These are phyloP conservation scores for Xylariomycetidae sp. DNA, from an alignment of 2,329 filamentous ascomycete genomes.

Conservation along the genomic window DNA sequence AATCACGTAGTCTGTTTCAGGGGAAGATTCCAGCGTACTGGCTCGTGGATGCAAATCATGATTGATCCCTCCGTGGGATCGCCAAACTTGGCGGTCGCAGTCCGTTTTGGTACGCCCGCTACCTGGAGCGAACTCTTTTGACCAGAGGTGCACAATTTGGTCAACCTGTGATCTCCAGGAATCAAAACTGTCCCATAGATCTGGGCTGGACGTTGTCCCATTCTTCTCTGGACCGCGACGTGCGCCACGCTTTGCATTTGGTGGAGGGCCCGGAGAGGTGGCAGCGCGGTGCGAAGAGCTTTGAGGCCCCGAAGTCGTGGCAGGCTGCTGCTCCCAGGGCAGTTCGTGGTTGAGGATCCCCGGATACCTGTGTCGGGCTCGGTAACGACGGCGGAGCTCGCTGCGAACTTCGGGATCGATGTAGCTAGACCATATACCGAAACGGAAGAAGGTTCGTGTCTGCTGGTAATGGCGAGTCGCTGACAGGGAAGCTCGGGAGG, in stretches of 20 bases:
- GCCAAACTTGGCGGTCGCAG: too few relatives aligned
- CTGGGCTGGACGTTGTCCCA: not conserved
- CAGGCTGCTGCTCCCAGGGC: slow-evolving; percentile 38
- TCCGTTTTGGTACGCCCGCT: slow-evolving; percentile 1
- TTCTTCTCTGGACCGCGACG: slow-evolving; percentile 31
- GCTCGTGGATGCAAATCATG: too few relatives aligned
- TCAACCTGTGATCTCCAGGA: slow-evolving; percentile 14
- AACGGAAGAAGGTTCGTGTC: slow-evolving; percentile 41
- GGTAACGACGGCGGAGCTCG: slow-evolving; percentile 39
- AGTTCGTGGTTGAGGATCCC: slow-evolving; percentile 38
- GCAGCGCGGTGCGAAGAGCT: too few relatives aligned
- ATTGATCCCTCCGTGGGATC: too few relatives aligned
- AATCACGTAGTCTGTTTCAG: slow-evolving; percentile 35
- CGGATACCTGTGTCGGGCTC: slow-evolving; percentile 38
- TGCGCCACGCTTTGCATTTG: too few relatives aligned
- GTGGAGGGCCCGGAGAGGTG: too few relatives aligned
- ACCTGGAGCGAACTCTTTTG: slow-evolving; percentile 5
- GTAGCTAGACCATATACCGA: slow-evolving; percentile 40
- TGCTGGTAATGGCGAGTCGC: slow-evolving; percentile 29
- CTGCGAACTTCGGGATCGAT: slow-evolving; percentile 34
- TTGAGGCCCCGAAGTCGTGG: too few relatives aligned
- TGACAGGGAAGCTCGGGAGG: slow-evolving; percentile 13
- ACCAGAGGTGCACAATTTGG: slow-evolving; percentile 7
- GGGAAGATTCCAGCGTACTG: too few relatives aligned
- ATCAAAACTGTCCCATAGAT: slow-evolving; percentile 6